phyloP scores from a whole-genome alignment of 2,329 filamentous ascomycete species.

The Ophiostoma perfectum region DNA sequence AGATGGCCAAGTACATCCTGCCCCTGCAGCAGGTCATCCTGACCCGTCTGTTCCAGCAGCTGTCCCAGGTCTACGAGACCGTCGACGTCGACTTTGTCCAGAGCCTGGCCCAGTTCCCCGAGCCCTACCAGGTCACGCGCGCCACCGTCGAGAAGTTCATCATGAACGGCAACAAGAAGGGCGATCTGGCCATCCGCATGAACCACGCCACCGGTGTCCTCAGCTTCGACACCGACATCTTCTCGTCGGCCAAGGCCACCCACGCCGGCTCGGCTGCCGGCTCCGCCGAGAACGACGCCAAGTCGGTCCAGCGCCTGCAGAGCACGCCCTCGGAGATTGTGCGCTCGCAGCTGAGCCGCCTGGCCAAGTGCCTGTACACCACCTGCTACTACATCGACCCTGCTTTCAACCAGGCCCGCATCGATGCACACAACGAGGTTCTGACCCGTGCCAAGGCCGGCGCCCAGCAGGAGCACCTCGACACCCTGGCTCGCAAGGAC shows the following conservation, averaged over 20 bases:
- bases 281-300: constrained; percentile 78
- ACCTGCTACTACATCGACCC: constrained; percentile 96
- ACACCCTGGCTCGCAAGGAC: constrained; percentile 78
- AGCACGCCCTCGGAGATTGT: constrained; percentile 98
- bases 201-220: constrained; percentile 92
- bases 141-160: constrained; percentile 99
- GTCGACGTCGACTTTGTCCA: constrained; percentile 92
- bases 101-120: constrained; percentile 89
- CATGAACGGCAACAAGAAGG: constrained; percentile 99
- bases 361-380: constrained; percentile 85
- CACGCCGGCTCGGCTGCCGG: constrained; percentile 78
- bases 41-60: constrained; percentile 95
- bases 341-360: constrained; percentile 83
- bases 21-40: constrained; percentile 98
- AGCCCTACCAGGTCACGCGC: constrained; percentile 87
- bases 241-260: constrained; percentile 90
- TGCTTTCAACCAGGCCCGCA: constrained; percentile 73
- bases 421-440: constrained; percentile 72
- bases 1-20: constrained; percentile 95
- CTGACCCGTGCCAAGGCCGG: constrained; percentile 77
- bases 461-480: constrained; percentile 84
- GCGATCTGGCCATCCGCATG: constrained; percentile 90
- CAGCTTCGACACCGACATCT: constrained; percentile 96
- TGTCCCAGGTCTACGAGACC: constrained; percentile 98
- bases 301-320: constrained; percentile 88